phyloP scores from a whole-genome alignment of 306 rosid genomes.

The Vicia sativa region DNA sequence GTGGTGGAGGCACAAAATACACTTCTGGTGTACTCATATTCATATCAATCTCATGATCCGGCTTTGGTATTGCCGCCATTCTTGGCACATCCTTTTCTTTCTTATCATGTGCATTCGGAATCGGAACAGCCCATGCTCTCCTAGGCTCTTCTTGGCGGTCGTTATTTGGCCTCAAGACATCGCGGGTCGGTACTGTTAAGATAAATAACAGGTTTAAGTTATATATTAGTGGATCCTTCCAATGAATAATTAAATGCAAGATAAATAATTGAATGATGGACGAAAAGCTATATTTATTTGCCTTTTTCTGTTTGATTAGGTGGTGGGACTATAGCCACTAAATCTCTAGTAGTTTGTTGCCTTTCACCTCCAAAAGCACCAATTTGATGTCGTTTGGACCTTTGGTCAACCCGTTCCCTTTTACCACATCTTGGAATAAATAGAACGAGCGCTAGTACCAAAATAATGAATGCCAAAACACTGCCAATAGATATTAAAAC shows the following conservation, averaged over 20 bases:
- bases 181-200: slow-evolving; percentile 54
- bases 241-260: slow-evolving; percentile 11
- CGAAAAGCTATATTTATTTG: slow-evolving; percentile 32
- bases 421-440: slow-evolving; percentile 67
- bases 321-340: slow-evolving; percentile 53
- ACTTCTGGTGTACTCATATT: slow-evolving; percentile 50
- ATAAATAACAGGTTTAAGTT: slow-evolving; percentile 15
- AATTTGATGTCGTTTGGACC: slow-evolving; percentile 67
- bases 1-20: slow-evolving; percentile 56
- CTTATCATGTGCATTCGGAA: slow-evolving; percentile 55
- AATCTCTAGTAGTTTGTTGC: slow-evolving; percentile 55
- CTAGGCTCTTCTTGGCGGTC: slow-evolving; percentile 53
- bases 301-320: slow-evolving; percentile 71
- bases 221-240: slow-evolving; percentile 4
- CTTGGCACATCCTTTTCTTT: slow-evolving; percentile 53
- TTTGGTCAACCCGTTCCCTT: slow-evolving; percentile 57
- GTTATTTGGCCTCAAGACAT: slow-evolving; percentile 56
- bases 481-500: slow-evolving; percentile 80
- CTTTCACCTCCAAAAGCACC: slow-evolving; percentile 74
- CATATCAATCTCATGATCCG: slow-evolving; percentile 58
- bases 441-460: slow-evolving; percentile 60
- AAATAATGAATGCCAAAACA: slow-evolving; percentile 54
- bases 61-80: slow-evolving; percentile 54
- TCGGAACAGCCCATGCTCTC: slow-evolving; percentile 58
- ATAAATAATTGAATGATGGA: slow-evolving; percentile 25